Evolutionary conservation across 495 filamentous ascomycete species (phyloP).

Genomic region (Podospora didyma): DNA sequence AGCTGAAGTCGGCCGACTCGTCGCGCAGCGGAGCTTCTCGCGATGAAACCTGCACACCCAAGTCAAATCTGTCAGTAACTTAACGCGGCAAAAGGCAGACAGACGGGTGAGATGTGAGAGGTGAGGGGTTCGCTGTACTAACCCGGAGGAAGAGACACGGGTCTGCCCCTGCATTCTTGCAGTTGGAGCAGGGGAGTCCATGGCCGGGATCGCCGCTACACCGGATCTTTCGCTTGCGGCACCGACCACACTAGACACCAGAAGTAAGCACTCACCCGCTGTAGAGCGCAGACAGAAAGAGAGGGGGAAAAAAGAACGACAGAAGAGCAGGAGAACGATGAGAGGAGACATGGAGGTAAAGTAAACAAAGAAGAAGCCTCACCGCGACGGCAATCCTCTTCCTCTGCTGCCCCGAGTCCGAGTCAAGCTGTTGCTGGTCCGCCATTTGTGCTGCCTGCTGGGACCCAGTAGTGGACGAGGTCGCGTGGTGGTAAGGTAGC

Average conservation of each 20-base stretch:
- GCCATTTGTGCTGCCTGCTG: slow-evolving; percentile 31
- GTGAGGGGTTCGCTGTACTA: slow-evolving; percentile 33
- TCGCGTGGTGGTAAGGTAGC: slow-evolving; percentile 28
- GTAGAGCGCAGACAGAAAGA: too few species aligned
- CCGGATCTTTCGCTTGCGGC: slow-evolving; percentile 91
- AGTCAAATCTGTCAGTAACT: slow-evolving; percentile 6
- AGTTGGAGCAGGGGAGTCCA: slow-evolving; percentile 76
- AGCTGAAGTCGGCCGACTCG: slow-evolving; percentile 33
- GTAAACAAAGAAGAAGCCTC: too few species aligned
- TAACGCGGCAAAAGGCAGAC: slow-evolving; percentile 5
- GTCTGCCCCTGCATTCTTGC: slow-evolving; percentile 65
- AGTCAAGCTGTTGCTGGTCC: slow-evolving; percentile 39
- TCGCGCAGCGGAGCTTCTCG: slow-evolving; percentile 40
- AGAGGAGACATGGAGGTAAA: too few species aligned
- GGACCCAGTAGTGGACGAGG: too few species aligned
- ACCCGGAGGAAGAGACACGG: slow-evolving; percentile 77
- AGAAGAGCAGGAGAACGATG: too few species aligned
- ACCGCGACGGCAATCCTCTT: slow-evolving; percentile 69
- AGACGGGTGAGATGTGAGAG: slow-evolving; percentile 5
- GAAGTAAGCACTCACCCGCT: too few species aligned
- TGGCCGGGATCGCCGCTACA: slow-evolving; percentile 84
- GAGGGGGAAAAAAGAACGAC: too few species aligned
- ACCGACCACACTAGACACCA: slow-evolving; percentile 70
- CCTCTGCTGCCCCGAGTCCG: slow-evolving; percentile 41
- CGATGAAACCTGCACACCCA: slow-evolving; percentile 42